Conservation (phyloP, 1,284 basidiomycete species). For the Papiliotrema flavescens region DNA sequence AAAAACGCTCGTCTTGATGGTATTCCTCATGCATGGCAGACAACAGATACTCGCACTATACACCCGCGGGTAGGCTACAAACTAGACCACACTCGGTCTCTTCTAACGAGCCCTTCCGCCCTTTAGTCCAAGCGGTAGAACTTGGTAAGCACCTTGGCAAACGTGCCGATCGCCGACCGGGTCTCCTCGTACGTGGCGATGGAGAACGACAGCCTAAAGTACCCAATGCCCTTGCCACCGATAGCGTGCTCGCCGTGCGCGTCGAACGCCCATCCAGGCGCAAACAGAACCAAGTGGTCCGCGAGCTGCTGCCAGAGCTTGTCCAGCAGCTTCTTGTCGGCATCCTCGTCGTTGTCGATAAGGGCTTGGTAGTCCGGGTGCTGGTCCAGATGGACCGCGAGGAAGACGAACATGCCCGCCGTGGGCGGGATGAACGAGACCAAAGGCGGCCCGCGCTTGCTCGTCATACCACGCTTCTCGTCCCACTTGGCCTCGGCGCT, state of each 20-base stretch:
- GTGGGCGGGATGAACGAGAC: slow-evolving; percentile 69
- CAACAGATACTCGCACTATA: not conserved
- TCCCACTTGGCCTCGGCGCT: slow-evolving; percentile 23
- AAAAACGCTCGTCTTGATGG: too few relatives aligned
- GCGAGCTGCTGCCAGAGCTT: slow-evolving; percentile 45
- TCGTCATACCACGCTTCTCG: slow-evolving; percentile 51
- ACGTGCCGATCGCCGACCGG: slow-evolving; percentile 31
- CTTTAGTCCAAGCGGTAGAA: slow-evolving; percentile 27
- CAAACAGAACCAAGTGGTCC: slow-evolving; percentile 44
- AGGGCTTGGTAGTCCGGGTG: slow-evolving; percentile 54
- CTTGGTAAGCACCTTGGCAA: slow-evolving; percentile 40
- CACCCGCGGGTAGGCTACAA: not conserved
- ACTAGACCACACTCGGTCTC: not conserved
- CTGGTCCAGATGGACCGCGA: slow-evolving; percentile 62
- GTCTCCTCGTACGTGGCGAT: slow-evolving; percentile 44
- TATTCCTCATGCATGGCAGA: too few relatives aligned
- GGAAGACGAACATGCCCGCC: slow-evolving; percentile 54
- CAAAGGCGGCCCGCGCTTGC: slow-evolving; percentile 42
- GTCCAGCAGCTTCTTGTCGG: slow-evolving; percentile 28
- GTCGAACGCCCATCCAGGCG: slow-evolving; percentile 44
- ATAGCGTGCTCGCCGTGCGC: slow-evolving; percentile 40
- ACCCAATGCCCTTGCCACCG: slow-evolving; percentile 43
- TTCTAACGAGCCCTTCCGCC: too few relatives aligned
- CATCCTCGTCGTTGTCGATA: slow-evolving; percentile 32
- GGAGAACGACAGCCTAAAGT: slow-evolving; percentile 47